These are phyloP conservation scores for Pseudogymnoascus sp. DNA, from an alignment of 2,329 filamentous ascomycete species.

Conservation along the genomic window DNA sequence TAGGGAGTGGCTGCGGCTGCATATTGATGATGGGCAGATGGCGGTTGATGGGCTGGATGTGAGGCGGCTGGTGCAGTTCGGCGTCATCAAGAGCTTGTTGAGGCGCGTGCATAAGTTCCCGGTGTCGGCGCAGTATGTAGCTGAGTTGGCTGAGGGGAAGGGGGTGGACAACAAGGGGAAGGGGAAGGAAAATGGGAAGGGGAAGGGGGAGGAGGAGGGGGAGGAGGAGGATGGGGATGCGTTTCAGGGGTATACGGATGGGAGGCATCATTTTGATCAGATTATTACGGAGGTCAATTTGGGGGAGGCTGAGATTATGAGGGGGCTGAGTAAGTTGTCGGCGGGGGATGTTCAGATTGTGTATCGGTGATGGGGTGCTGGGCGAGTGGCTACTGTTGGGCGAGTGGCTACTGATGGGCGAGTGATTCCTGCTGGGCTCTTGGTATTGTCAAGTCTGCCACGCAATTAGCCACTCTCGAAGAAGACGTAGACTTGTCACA, in stretches of 20 bases:
- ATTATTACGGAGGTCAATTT: slow-evolving; percentile 70
- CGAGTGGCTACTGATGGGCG: background rate
- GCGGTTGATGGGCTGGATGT: slow-evolving; percentile 74
- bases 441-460: no score
- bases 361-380: slow-evolving; percentile 24
- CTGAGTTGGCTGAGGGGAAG: slow-evolving; percentile 47
- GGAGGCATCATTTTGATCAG: slow-evolving; percentile 70
- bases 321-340: slow-evolving; percentile 52
- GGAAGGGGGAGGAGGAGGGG: slow-evolving; percentile 9
- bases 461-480: background rate
- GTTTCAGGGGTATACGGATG: slow-evolving; percentile 63
- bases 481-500: background rate
- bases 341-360: slow-evolving; percentile 31
- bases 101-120: slow-evolving; percentile 92
- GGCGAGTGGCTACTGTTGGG: background rate
- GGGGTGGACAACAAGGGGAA: slow-evolving; percentile 17
- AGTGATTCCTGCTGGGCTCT: background rate
- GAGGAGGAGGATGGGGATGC: slow-evolving; percentile 32
- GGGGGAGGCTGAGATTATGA: slow-evolving; percentile 62
- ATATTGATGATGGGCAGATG: slow-evolving; percentile 56
- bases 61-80: slow-evolving; percentile 87
- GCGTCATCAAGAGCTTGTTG: slow-evolving; percentile 87
- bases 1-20: slow-evolving; percentile 74
- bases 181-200: slow-evolving; percentile 26
- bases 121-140: slow-evolving; percentile 56